Conservation (phyloP, 441 rosid species). For the Corymbia calophylla region DNA sequence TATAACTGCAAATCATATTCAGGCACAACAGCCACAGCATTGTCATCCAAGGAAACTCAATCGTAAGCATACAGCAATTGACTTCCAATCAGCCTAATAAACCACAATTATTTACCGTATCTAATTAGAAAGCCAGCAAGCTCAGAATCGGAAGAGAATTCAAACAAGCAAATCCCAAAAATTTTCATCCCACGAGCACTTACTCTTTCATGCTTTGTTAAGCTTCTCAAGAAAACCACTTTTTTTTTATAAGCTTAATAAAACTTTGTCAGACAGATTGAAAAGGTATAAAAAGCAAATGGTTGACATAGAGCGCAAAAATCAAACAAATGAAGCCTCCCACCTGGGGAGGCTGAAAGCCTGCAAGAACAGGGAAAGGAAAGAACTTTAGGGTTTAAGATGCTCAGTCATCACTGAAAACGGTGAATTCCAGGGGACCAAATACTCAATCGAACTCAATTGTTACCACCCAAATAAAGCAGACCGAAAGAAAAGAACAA, state of each 20-base stretch:
- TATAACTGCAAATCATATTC: conserved; percentile 46
- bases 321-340: background rate
- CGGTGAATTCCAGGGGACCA: background rate
- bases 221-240: background rate
- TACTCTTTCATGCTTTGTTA: background rate
- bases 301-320: background rate
- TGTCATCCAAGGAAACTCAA: background rate
- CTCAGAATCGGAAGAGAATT: background rate
- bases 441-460: background rate
- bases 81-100: background rate
- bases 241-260: background rate
- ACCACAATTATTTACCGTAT: background rate
- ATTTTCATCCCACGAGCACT: background rate
- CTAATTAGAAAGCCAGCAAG: background rate
- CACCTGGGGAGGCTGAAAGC: background rate
- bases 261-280: background rate
- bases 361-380: background rate
- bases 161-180: background rate
- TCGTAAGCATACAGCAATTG: background rate
- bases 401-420: background rate
- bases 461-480: background rate
- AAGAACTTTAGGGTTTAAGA: background rate
- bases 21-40: background rate
- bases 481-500: background rate
- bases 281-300: background rate